Evolutionary conservation across 2,329 filamentous ascomycete genomes (phyloP).

Genomic region (Myriosclerotinia scirpicola): DNA sequence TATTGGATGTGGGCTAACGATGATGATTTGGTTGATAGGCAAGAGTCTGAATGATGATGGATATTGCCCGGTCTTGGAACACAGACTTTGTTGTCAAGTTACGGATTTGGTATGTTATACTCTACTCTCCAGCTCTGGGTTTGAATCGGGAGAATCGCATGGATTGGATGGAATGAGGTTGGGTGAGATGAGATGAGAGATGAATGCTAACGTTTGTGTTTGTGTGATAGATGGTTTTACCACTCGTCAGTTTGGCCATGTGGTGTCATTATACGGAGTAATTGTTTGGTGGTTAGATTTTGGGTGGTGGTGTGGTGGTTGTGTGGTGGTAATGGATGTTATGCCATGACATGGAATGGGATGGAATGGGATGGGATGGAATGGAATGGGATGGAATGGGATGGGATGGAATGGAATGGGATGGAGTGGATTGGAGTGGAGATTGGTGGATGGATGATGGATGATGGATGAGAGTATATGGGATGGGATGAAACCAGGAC

Average conservation of each 20-base stretch:
- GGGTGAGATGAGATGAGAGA: not conserved
- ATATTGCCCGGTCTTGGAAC: not conserved
- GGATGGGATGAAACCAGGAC: not conserved
- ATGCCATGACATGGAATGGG: no score
- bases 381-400: no score
- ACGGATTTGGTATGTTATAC: slow-evolving; percentile 13
- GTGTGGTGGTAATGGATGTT: no score
- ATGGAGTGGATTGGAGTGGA: no score
- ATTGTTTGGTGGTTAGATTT: no score
- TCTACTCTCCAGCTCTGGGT: no score
- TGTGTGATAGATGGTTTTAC: slow-evolving; percentile 1
- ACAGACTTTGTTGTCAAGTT: slow-evolving; percentile 16
- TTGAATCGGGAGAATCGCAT: not conserved
- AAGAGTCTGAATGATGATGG: not conserved
- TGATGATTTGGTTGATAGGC: not conserved
- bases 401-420: no score
- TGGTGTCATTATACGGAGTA: not conserved
- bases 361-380: no score
- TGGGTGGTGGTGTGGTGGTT: no score
- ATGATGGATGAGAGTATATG: not conserved
- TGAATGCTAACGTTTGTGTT: not conserved
- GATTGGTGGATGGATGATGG: not conserved
- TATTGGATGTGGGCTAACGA: not conserved
- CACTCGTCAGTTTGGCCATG: slow-evolving; percentile 5
- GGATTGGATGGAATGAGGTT: not conserved